Evolutionary conservation across 2,329 filamentous ascomycete species (phyloP).

Genomic region (Ceratocystis colombiana): DNA sequence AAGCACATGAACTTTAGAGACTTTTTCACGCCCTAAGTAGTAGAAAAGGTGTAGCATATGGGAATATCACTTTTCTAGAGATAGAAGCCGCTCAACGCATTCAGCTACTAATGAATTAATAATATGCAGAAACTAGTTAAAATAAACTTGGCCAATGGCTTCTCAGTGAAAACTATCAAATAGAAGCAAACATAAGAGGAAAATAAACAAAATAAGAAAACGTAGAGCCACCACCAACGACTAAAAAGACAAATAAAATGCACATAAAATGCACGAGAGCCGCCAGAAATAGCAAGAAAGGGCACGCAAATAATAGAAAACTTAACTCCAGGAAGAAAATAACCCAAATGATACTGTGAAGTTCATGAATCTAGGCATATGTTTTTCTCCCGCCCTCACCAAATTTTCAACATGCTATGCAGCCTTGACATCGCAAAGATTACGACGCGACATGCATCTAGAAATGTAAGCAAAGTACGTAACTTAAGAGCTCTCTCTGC

Average conservation of each 20-base stretch:
- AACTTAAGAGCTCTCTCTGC: background rate
- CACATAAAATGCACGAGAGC: background rate
- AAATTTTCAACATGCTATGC: background rate
- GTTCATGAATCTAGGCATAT: background rate
- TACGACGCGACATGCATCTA: background rate
- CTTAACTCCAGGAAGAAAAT: background rate
- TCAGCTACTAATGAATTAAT: too few relatives aligned
- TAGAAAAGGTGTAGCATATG: too few relatives aligned
- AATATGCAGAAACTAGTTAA: background rate
- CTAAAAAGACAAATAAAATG: background rate
- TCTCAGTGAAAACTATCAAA: background rate
- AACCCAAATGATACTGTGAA: constrained; percentile 7
- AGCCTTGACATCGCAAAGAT: background rate
- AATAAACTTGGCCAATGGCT: background rate
- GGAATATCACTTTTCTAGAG: too few relatives aligned
- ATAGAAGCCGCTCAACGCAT: too few relatives aligned
- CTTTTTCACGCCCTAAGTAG: too few relatives aligned
- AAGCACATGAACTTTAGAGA: too few relatives aligned
- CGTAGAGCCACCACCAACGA: background rate
- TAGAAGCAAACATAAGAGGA: background rate
- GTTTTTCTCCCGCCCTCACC: background rate
- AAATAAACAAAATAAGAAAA: background rate
- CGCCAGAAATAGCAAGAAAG: background rate
- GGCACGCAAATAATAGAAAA: background rate
- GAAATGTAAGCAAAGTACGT: too few relatives aligned